A percentile compares a stretch with the other conserved stretches of the same genome.
Conservation (phyloP, 768 basidiomycete species). For the Agaricus sinodeliciosus region DNA sequence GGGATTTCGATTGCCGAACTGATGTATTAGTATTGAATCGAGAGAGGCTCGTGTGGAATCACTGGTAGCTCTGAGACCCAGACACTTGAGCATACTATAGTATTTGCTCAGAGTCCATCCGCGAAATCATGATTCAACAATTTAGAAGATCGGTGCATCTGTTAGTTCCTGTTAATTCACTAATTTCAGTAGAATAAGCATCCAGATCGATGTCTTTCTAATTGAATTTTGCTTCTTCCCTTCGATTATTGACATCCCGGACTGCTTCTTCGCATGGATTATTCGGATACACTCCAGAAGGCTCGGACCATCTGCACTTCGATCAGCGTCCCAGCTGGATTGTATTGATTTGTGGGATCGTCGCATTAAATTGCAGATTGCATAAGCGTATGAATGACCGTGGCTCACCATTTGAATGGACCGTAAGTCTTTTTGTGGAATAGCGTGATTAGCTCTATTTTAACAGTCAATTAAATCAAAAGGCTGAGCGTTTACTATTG, state of each 20-base stretch:
- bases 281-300: too few relatives aligned
- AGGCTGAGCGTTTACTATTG: not conserved
- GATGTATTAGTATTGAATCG: not conserved
- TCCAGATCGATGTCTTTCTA: not conserved
- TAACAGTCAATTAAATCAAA: not conserved
- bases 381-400: not conserved
- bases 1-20: not conserved
- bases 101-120: too few relatives aligned
- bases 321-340: not conserved
- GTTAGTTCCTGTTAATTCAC: too few relatives aligned
- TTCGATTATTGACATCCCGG: too few relatives aligned
- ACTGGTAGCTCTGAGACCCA: too few relatives aligned
- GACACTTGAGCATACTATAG: too few relatives aligned
- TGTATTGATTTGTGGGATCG: not conserved
- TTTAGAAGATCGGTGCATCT: too few relatives aligned
- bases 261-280: too few relatives aligned
- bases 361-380: not conserved
- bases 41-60: too few relatives aligned
- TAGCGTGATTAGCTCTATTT: conserved; percentile 2
- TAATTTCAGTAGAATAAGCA: too few relatives aligned
- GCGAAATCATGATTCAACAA: too few relatives aligned
- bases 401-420: not conserved
- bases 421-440: not conserved
- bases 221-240: too few relatives aligned
- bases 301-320: not conserved